Evolutionary conservation across 2,329 filamentous ascomycete genomes (phyloP).

Genomic region (Botrytis squamosa): DNA sequence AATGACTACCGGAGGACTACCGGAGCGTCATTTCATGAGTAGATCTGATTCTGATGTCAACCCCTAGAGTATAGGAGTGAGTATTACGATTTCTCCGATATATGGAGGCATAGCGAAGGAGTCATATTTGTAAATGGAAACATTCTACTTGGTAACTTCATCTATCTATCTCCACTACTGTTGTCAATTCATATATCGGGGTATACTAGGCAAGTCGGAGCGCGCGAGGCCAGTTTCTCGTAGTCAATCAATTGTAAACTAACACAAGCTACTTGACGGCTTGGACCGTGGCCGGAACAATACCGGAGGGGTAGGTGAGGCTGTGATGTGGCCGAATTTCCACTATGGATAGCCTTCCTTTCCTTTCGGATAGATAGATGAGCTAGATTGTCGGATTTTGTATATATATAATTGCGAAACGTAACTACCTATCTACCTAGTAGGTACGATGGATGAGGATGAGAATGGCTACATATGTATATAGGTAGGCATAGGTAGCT

Average conservation of each 20-base stretch:
- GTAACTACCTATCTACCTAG: neutral
- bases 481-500: too few species aligned
- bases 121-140: neutral
- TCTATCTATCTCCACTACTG: neutral
- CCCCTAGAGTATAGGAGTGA: neutral
- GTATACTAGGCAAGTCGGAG: neutral
- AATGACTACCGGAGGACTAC: neutral
- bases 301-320: conserved; percentile 2
- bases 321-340: conserved; percentile 1
- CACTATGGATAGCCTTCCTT: neutral
- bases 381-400: neutral
- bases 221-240: neutral
- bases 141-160: neutral
- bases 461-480: neutral
- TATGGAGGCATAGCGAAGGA: neutral
- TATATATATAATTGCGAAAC: neutral
- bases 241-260: neutral
- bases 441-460: too few species aligned
- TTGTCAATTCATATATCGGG: neutral
- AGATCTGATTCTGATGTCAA: neutral
- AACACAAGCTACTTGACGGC: neutral
- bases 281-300: neutral
- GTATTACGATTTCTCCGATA: neutral
- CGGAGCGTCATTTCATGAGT: neutral
- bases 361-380: neutral